Conservation (phyloP, 2,329 filamentous ascomycete species). For the Arthrobotrys pseudoclavata region DNA sequence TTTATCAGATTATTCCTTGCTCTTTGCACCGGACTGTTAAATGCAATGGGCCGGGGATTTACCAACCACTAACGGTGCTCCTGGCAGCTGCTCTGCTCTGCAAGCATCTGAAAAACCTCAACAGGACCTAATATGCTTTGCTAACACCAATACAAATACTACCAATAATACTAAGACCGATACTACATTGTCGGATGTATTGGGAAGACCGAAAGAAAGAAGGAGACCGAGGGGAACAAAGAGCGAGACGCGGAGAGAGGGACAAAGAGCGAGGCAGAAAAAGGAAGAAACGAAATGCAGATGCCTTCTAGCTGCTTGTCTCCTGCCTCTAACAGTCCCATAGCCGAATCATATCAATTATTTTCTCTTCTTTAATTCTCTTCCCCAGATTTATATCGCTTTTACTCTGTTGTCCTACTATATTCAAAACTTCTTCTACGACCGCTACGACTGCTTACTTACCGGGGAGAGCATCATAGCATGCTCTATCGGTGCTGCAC, state of each 20-base stretch:
- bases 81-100: constrained; percentile 1
- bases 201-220: background rate
- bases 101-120: constrained; percentile 37
- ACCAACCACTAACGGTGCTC: background rate
- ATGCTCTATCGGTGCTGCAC: background rate
- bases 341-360: constrained; percentile 26
- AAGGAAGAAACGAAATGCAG: background rate
- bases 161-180: too few species aligned
- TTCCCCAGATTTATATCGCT: constrained; percentile 46
- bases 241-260: background rate
- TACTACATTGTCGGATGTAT: background rate
- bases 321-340: constrained; percentile 44
- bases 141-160: too few species aligned
- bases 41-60: background rate
- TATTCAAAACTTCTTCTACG: background rate
- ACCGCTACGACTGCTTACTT: background rate
- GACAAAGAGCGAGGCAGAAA: background rate
- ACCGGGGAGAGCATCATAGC: background rate
- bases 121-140: too few species aligned
- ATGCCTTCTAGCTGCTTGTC: background rate
- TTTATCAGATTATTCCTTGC: background rate
- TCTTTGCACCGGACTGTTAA: background rate
- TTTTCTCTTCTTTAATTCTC: background rate
- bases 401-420: background rate
- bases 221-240: background rate